Conservation (phyloP, 306 rosid species). For the Ceratonia siliqua region DNA sequence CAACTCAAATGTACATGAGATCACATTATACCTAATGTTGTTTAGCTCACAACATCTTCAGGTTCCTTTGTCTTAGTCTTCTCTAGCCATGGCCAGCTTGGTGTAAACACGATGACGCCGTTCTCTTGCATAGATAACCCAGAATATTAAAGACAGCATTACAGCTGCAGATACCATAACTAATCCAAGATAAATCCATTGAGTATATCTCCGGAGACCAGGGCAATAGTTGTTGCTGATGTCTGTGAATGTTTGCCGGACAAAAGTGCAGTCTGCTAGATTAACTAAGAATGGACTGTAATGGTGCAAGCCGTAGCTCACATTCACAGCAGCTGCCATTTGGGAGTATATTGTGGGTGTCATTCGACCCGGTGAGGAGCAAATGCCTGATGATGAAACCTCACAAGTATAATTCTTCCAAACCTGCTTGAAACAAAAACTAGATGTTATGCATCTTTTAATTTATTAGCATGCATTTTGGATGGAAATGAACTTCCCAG, state of each 20-base stretch:
- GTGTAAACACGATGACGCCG: slow-evolving; percentile 54
- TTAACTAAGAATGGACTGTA: slow-evolving; percentile 66
- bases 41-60: slow-evolving; percentile 6
- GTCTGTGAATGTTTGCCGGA: slow-evolving; percentile 50
- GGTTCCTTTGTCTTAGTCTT: slow-evolving; percentile 10
- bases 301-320: slow-evolving; percentile 58
- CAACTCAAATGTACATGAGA: slow-evolving; percentile 15
- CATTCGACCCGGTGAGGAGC: slow-evolving; percentile 55
- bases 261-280: slow-evolving; percentile 67
- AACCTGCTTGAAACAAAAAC: slow-evolving; percentile 48
- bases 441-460: not conserved
- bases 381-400: slow-evolving; percentile 39
- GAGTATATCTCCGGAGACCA: slow-evolving; percentile 32
- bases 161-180: slow-evolving; percentile 61
- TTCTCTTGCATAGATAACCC: slow-evolving; percentile 70
- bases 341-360: slow-evolving; percentile 56
- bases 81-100: slow-evolving; percentile 13
- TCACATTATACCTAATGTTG: not conserved
- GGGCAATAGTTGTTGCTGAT: slow-evolving; percentile 64
- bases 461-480: not conserved
- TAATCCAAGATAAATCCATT: slow-evolving; percentile 58
- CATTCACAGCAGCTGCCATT: slow-evolving; percentile 46
- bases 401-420: slow-evolving; percentile 63
- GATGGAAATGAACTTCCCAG: not conserved
- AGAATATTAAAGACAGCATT: slow-evolving; percentile 65